Evolutionary conservation across 495 filamentous ascomycete genomes (phyloP), one percentile per base, ranked within the genome.

Genomic region (Penicillium tannophilum): DNA sequence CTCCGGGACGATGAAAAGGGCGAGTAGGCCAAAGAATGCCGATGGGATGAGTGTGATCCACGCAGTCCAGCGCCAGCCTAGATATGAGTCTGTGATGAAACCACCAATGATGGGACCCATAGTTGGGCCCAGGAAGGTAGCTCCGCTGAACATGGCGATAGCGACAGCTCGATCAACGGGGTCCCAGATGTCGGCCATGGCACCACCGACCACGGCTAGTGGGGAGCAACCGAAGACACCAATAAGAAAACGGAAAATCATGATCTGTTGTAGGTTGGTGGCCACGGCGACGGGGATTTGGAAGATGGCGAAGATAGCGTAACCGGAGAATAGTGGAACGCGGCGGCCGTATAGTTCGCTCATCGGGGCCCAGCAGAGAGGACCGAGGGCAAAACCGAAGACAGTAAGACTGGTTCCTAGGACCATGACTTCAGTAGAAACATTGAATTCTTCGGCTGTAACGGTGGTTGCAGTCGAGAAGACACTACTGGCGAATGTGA

Each of bases 211-310:
- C 41, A 88, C 79, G 4, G 85, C 82, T 11, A 90, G 63, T 8
- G 88, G 84, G 0, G 86, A 82, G 53, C 81, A 82, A 20, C 86
- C 87, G 61, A 89, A 87, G 30, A 82, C 63, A 12, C 87, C 88
- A 6, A 77, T 69, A 10, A 90, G 70, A 66, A 90, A 85, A 1
- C 86, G 81, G 63, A 79, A 79, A 52, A 89, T 60, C 52, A 90
- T 67, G 60, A 90, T 80, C 6, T 82, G 83, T 45, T 82, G 57
- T 0, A 85, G 51, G 60, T 88, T 87, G 56, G 80, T 72, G 1
- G 82, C 86, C 5, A 87, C 78, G 7, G 84, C 86, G 17, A 84
- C 80, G 11, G 83, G 83, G 39, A 88, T 82, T 54, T 85, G 77
- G 64, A 88, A 87, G 56, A 86, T 79, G n/a, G 76, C 73, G 61